Evolutionary conservation across 2,329 filamentous ascomycete genomes (phyloP), one percentile per base, ranked within the genome.

Genomic region (Elsinoe ampelina): DNA sequence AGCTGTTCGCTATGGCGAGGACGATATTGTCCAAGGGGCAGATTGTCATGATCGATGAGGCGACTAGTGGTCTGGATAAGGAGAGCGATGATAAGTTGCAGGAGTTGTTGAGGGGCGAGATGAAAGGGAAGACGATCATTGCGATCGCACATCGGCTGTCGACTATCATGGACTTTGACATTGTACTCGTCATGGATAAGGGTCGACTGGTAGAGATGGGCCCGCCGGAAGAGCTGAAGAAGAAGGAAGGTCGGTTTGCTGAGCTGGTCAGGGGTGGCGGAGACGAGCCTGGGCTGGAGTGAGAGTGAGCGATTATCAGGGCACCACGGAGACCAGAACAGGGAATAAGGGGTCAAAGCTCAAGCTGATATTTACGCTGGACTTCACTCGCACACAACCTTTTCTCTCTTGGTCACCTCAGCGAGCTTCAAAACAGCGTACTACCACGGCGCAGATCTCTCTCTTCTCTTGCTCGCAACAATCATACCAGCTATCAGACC

Each of bases 61-160:
- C 68, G 2, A 72, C 71, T 1, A 70, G 69, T 1, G 58, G 54
- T 43, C 47, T 67, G 42, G 66, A 67, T 50, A 64, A 65, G 42
- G 62, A 62, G 54, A 64, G 63, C 2, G 59, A 60, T 22, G 57
- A 54, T 26, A 17, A 35, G 26, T 32, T 60, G 22, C 57, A 57
- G 34, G 41, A 55, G 26, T 26, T 61, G 26, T 32, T 84, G 55
- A 74, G 79, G 47, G 72, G 74, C 30, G 71, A 71, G 20, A 83
- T 85, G 63, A 65, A 67, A 1, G 71, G 70, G 2, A 78, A 80
- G 59, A 87, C 84, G 0, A 77, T 87, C 56, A 72, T 82, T 52
- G 73, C 77, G 0, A 77, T 82, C 1, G 78, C 79, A 4, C 80
- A 82, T 66, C 77, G 79, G 26, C 70, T 82, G 41, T 74, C 79